Evolutionary conservation across 2,329 filamentous ascomycete species (phyloP).

Genomic region (Colletotrichum abscissum): DNA sequence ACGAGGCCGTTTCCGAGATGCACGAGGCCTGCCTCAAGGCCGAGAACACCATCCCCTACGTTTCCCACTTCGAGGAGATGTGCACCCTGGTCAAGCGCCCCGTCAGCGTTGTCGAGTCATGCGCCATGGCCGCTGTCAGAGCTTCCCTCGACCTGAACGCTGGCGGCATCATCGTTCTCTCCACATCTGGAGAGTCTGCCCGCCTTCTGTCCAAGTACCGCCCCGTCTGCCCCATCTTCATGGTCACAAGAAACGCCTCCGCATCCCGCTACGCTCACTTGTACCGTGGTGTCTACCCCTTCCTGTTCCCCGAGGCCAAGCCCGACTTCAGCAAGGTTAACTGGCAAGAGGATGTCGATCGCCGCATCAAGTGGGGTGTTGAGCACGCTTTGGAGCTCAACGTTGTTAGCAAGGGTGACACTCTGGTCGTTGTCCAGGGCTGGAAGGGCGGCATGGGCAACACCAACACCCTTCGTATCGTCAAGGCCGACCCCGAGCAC

Average conservation of each 20-base stretch:
- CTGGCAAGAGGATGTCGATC: conserved; percentile 99
- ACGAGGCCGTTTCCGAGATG: conserved; percentile 96
- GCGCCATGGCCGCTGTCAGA: conserved; percentile 96
- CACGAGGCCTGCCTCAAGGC: conserved; percentile 96
- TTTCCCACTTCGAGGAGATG: conserved; percentile 96
- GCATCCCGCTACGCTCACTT: conserved; percentile 92
- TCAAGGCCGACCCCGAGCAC: conserved; percentile 69
- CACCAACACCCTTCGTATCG: conserved; percentile 82
- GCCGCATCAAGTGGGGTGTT: conserved; percentile 97
- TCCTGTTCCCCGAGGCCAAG: conserved; percentile 93
- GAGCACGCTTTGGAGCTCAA: conserved; percentile 85
- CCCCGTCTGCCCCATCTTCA: conserved; percentile 98
- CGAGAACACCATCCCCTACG: conserved; percentile 96
- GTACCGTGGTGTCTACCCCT: conserved; percentile 98
- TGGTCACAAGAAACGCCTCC: conserved; percentile 90
- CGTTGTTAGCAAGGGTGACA: conserved; percentile 77
- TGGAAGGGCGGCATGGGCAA: conserved; percentile 94
- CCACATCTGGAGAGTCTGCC: conserved; percentile 94
- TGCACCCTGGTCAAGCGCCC: conserved; percentile 85
- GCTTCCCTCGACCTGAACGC: conserved; percentile 96
- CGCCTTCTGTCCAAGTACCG: conserved; percentile 98
- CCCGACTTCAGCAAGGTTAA: conserved; percentile 92
- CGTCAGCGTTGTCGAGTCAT: conserved; percentile 89
- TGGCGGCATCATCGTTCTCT: conserved; percentile 94
- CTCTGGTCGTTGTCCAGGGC: conserved; percentile 86